Conservation (phyloP, 495 filamentous ascomycete genomes). For the Talaromyces borbonicus region DNA sequence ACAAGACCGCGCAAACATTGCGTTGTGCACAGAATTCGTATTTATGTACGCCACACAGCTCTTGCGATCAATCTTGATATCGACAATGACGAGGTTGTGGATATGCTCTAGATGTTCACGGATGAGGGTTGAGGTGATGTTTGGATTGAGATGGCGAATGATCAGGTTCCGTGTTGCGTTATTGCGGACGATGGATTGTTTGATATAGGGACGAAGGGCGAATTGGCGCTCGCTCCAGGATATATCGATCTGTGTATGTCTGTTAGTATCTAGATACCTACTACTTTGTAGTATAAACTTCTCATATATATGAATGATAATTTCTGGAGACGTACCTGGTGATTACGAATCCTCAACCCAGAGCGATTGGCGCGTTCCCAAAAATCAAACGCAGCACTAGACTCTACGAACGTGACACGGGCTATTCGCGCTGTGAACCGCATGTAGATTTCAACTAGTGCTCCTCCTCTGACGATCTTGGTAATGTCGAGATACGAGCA, state of each 20-base stretch:
- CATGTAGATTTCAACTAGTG: slow-evolving; percentile 59
- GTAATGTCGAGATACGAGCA: slow-evolving; percentile 58
- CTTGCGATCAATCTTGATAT: slow-evolving; percentile 45
- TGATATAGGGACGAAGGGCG: slow-evolving; percentile 53
- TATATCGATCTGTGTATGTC: slow-evolving; percentile 48
- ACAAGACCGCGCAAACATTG: slow-evolving; percentile 64
- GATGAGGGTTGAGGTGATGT: slow-evolving; percentile 53
- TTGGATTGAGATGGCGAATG: slow-evolving; percentile 45
- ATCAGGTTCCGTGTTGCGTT: slow-evolving; percentile 77
- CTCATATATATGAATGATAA: background rate
- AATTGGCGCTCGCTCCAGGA: slow-evolving; percentile 70
- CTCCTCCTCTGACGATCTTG: slow-evolving; percentile 56
- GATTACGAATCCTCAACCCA: slow-evolving; percentile 60
- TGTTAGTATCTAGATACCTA: slow-evolving; percentile 7
- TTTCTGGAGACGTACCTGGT: slow-evolving; percentile 40
- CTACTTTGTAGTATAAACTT: background rate
- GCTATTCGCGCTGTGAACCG: slow-evolving; percentile 51
- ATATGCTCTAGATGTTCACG: slow-evolving; percentile 76
- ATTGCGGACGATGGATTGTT: slow-evolving; percentile 47
- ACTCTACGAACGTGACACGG: slow-evolving; percentile 61
- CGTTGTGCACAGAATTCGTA: slow-evolving; percentile 70
- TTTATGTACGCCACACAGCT: slow-evolving; percentile 48
- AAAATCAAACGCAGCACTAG: slow-evolving; percentile 53
- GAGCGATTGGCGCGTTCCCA: slow-evolving; percentile 52
- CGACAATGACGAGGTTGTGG: slow-evolving; percentile 64